A percentile compares a stretch with the other conserved stretches of the same genome.
Evolutionary conservation across 2,329 filamentous ascomycete species (phyloP).

Genomic region (Incumbomyces lentus): DNA sequence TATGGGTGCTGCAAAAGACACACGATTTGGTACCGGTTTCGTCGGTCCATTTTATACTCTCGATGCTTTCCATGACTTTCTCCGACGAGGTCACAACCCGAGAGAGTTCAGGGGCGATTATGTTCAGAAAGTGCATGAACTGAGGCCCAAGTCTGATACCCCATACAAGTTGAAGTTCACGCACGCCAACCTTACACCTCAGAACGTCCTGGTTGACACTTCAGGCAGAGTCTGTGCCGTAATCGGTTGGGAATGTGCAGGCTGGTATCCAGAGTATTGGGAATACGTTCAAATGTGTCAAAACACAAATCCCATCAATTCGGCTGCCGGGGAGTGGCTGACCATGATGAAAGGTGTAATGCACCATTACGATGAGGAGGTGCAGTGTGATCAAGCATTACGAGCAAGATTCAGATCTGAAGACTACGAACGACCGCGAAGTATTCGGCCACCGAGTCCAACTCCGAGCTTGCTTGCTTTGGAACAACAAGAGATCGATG

Average conservation of each 20-base stretch:
- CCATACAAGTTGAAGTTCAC: constrained; percentile 24
- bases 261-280: constrained; percentile 25
- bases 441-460: constrained; percentile 17
- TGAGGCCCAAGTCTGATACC: constrained; percentile 7
- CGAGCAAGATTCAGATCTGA: constrained; percentile 14
- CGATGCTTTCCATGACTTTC: constrained; percentile 19
- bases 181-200: constrained; percentile 22
- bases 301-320: constrained; percentile 10
- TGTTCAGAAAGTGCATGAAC: constrained; percentile 15
- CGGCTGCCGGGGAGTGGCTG: constrained; percentile 17
- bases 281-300: constrained; percentile 24
- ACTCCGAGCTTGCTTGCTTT: constrained; percentile 11
- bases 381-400: constrained; percentile 16
- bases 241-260: constrained; percentile 24
- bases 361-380: constrained; percentile 17
- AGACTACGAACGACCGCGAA: constrained; percentile 17
- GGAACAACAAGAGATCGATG: constrained; percentile 17
- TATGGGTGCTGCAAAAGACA: constrained; percentile 19
- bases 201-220: constrained; percentile 23
- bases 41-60: constrained; percentile 20
- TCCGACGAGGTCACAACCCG: constrained; percentile 15
- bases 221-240: constrained; percentile 20
- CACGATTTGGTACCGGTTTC: constrained; percentile 15
- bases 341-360: constrained; percentile 17
- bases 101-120: constrained; percentile 17